phyloP scores from a whole-genome alignment of 2,329 filamentous ascomycete species.

The Knufia fluminis region DNA sequence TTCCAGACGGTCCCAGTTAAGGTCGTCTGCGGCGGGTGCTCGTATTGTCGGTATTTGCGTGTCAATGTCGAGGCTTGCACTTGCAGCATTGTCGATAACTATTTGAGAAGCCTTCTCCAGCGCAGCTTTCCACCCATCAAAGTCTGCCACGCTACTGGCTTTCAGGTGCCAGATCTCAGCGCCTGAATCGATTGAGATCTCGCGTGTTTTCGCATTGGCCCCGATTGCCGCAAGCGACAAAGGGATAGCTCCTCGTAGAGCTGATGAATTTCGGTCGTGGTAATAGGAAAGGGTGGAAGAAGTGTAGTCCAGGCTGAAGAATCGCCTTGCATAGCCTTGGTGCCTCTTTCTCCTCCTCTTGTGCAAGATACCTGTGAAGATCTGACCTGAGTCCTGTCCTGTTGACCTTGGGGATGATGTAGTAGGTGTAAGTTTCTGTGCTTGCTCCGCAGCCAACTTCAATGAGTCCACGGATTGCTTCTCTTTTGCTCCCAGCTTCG shows the following conservation, averaged over 20 bases:
- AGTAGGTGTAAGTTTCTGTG: conserved; percentile 9
- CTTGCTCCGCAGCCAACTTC: conserved; percentile 27
- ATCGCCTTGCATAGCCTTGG: conserved; percentile 84
- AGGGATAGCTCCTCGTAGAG: conserved; percentile 83
- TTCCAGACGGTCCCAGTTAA: conserved; percentile 82
- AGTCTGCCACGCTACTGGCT: conserved; percentile 74
- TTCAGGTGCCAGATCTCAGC: conserved; percentile 94
- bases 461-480: conserved; percentile 45
- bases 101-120: conserved; percentile 69
- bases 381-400: conserved; percentile 36
- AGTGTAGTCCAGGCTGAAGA: conserved; percentile 92
- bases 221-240: conserved; percentile 84
- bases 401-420: conserved; percentile 12
- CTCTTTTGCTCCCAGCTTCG: conserved; percentile 33
- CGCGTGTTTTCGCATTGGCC: conserved; percentile 74
- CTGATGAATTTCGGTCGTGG: conserved; percentile 85
- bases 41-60: not conserved
- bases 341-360: conserved; percentile 90
- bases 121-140: conserved; percentile 75
- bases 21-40: conserved; percentile 47
- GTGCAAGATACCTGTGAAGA: conserved; percentile 74
- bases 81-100: conserved; percentile 20
- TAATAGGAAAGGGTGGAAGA: conserved; percentile 95
- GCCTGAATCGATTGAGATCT: conserved; percentile 94
- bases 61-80: conserved; percentile 31